Conservation (phyloP, 768 basidiomycete species). For the Agaricus sinodeliciosus region DNA sequence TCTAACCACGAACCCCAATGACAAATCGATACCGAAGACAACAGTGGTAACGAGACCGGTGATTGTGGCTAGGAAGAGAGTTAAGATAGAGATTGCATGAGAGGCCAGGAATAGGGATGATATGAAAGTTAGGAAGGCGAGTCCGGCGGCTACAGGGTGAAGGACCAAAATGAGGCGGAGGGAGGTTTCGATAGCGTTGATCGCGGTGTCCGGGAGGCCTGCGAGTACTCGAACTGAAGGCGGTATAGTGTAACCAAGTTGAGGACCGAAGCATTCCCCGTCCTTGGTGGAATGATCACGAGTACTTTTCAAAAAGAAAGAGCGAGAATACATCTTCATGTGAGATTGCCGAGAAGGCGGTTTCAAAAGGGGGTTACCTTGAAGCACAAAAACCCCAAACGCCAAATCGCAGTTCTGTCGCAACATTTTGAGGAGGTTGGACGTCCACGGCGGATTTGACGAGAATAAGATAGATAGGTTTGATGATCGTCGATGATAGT, state of each 20-base stretch:
- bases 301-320: conserved; percentile 13
- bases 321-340: conserved; percentile 16
- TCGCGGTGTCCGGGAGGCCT: conserved; percentile 37
- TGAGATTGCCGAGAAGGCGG: neutral
- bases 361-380: conserved; percentile 26
- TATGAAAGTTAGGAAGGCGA: conserved; percentile 48
- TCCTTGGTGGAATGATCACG: conserved; percentile 28
- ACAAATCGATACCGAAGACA: conserved; percentile 57
- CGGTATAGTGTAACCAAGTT: conserved; percentile 66
- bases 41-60: conserved; percentile 48
- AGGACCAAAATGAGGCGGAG: conserved; percentile 55
- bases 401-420: conserved; percentile 63
- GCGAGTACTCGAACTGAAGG: conserved; percentile 30
- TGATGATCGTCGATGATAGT: conserved; percentile 70
- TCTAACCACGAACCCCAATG: conserved; percentile 47
- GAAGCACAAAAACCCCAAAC: conserved; percentile 78
- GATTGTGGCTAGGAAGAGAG: conserved; percentile 52
- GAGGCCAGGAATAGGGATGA: conserved; percentile 55
- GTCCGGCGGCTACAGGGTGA: conserved; percentile 58
- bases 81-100: conserved; percentile 45
- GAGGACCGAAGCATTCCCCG: conserved; percentile 52
- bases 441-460: conserved; percentile 29
- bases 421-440: conserved; percentile 38
- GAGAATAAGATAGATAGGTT: conserved; percentile 54
- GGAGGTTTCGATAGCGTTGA: conserved; percentile 39